A percentile compares a stretch with the other conserved stretches of the same genome.
phyloP scores from a whole-genome alignment of 768 basidiomycete species.

The Xanthoconium stramineum region DNA sequence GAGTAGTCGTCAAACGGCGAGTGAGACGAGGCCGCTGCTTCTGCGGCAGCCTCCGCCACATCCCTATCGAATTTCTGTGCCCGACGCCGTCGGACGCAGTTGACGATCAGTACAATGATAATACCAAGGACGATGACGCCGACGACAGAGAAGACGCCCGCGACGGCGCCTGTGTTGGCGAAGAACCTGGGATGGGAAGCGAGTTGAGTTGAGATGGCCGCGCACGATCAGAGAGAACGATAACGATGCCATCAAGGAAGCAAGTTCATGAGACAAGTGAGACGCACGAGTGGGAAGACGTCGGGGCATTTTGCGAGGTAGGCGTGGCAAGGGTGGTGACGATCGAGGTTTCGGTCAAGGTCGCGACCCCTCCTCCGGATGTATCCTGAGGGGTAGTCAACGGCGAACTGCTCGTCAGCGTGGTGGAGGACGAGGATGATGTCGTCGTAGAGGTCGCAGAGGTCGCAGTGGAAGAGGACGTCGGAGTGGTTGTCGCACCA shows the following conservation, averaged over 20 bases:
- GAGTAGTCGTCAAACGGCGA: conserved; percentile 52
- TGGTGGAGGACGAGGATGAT: not conserved
- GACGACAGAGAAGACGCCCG: conserved; percentile 67
- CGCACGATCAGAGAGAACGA: not conserved
- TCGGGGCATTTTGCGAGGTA: not conserved
- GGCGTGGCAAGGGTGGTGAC: not conserved
- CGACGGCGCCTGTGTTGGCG: conserved; percentile 67
- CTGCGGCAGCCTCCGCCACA: conserved; percentile 66
- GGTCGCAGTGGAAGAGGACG: not conserved
- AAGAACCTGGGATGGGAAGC: conserved; percentile 55
- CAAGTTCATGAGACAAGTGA: not conserved
- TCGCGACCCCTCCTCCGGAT: not conserved
- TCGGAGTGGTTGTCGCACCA: not conserved
- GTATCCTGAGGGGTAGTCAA: conserved; percentile 2
- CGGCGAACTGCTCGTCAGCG: not conserved
- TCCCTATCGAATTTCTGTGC: conserved; percentile 68
- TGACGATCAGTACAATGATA: conserved; percentile 47
- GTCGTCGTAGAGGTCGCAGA: not conserved
- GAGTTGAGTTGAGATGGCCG: conserved; percentile 4
- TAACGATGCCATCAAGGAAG: not conserved
- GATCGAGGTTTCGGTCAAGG: conserved; percentile 8
- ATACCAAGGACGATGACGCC: conserved; percentile 57
- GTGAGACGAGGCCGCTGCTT: conserved; percentile 51
- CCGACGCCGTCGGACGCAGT: conserved; percentile 58
- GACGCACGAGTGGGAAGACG: conserved; percentile 27